Conservation (phyloP, 257 asterid genomes). For the Eucommia ulmoides region DNA sequence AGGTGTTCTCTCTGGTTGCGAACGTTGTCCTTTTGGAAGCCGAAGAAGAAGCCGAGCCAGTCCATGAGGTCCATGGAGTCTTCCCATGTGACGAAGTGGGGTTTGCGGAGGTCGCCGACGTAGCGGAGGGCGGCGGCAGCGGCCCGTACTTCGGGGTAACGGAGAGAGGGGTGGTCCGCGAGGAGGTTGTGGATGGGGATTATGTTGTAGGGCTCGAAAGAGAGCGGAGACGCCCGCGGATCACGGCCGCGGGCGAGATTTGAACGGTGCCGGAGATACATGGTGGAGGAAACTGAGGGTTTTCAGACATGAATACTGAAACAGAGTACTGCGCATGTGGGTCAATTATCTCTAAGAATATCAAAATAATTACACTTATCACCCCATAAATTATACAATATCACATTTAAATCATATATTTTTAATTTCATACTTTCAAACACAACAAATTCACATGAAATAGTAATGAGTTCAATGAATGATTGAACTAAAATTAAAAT, state of each 20-base stretch:
- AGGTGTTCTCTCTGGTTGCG: conserved; percentile 84
- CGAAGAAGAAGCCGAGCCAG: conserved; percentile 93
- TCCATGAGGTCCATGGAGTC: conserved; percentile 64
- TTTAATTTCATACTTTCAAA: too few species aligned
- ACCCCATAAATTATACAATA: too few species aligned
- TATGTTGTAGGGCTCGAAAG: conserved; percentile 49
- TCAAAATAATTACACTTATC: too few species aligned
- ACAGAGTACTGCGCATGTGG: too few species aligned
- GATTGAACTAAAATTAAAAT: too few species aligned
- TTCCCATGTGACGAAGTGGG: conserved; percentile 54
- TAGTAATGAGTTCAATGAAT: too few species aligned
- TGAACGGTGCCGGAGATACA: conserved; percentile 56
- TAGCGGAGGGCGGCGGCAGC: conserved; percentile 61
- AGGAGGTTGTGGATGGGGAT: conserved; percentile 68
- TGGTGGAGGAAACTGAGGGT: too few species aligned
- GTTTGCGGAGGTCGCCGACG: conserved; percentile 57
- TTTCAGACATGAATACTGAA: too few species aligned
- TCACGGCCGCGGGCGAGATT: conserved; percentile 37
- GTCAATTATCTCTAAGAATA: too few species aligned
- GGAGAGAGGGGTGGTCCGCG: conserved; percentile 71
- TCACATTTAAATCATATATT: too few species aligned
- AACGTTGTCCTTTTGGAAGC: conserved; percentile 82
- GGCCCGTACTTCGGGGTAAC: conserved; percentile 80
- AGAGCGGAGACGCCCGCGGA: conserved; percentile 17
- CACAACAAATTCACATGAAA: too few species aligned